Conservation (phyloP, 2,329 filamentous ascomycete genomes). For the Cytospora piceicola region DNA sequence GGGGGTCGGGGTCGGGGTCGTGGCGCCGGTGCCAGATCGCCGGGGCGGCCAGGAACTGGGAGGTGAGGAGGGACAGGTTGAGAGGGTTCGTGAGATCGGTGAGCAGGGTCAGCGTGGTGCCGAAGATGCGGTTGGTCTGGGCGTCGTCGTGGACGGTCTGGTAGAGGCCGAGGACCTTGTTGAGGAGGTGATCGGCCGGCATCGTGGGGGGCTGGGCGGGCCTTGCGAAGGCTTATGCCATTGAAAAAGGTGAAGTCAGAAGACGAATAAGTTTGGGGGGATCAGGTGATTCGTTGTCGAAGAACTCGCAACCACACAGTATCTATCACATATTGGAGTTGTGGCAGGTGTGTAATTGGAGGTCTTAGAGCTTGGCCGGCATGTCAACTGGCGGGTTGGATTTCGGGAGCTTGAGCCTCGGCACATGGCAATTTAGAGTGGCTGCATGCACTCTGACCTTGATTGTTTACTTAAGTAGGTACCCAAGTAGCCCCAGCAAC, state of each 20-base stretch:
- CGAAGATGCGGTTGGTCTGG: conserved; percentile 62
- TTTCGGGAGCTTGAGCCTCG: conserved; percentile 36
- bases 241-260: neutral
- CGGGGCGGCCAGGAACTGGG: conserved; percentile 71
- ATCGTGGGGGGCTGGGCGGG: conserved; percentile 45
- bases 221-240: neutral
- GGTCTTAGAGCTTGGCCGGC: conserved; percentile 2
- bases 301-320: neutral
- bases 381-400: neutral
- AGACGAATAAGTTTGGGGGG: too few species aligned
- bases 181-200: conserved; percentile 69
- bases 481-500: neutral
- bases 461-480: neutral
- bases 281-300: neutral
- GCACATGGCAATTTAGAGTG: conserved; percentile 27
- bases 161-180: conserved; percentile 65
- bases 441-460: neutral
- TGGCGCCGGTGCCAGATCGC: conserved; percentile 66
- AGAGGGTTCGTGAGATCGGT: conserved; percentile 73
- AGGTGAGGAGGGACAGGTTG: conserved; percentile 73
- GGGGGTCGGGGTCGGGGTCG: conserved; percentile 63
- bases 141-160: conserved; percentile 56
- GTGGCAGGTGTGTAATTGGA: neutral
- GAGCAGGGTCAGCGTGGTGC: conserved; percentile 69
- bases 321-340: neutral